A percentile compares a stretch with the other conserved stretches of the same genome.
Evolutionary conservation across 306 rosid species (phyloP).

Genomic region (Fragaria nilgerrensis): DNA sequence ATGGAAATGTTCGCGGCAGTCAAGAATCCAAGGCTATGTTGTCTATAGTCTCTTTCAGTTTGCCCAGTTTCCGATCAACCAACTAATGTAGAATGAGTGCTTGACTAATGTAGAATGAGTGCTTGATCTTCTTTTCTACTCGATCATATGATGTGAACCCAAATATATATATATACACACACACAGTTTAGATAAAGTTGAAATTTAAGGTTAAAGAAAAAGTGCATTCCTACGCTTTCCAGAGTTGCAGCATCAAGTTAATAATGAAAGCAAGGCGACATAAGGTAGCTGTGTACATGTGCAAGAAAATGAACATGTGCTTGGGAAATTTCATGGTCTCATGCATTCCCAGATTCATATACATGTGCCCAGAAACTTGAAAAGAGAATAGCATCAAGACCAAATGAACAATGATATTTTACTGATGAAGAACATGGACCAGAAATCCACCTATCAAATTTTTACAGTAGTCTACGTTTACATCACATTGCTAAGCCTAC

Average conservation of each 20-base stretch:
- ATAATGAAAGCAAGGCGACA: no score
- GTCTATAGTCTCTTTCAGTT: neutral
- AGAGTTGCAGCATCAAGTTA: no score
- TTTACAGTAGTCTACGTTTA: slow-evolving; percentile 8
- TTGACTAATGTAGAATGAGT: slow-evolving; percentile 10
- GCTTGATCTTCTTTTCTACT: neutral
- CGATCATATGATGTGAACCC: neutral
- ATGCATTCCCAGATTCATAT: neutral
- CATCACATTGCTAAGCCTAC: slow-evolving; percentile 11
- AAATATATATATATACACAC: no score
- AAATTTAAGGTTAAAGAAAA: neutral
- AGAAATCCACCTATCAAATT: slow-evolving; percentile 6
- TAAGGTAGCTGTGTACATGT: neutral
- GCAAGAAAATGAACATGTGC: neutral
- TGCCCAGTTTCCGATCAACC: slow-evolving; percentile 1
- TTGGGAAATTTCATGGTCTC: neutral
- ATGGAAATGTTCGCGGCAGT: neutral
- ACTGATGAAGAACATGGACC: slow-evolving; percentile 8
- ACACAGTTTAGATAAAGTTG: neutral
- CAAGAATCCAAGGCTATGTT: neutral
- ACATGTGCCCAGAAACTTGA: neutral
- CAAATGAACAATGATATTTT: neutral
- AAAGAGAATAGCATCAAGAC: neutral
- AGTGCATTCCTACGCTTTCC: neutral
- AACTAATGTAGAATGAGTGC: slow-evolving; percentile 6